Base-by-base conservation (phyloP, 768 basidiomycete genomes). In the Guyanaporus albipodus region DNA sequence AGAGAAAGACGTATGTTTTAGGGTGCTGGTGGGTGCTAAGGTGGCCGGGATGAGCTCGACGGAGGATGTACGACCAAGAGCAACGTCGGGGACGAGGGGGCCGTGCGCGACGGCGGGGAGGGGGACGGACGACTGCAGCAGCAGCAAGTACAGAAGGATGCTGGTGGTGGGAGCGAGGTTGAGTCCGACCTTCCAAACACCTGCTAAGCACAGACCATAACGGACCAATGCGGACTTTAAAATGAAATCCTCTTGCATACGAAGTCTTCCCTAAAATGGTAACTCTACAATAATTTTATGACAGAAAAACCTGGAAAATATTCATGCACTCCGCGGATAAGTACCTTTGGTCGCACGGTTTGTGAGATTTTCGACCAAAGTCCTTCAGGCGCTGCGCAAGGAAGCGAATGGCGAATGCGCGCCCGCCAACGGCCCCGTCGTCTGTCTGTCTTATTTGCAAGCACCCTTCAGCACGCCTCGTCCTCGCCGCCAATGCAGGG, bases 111-210 rank as follows among this genome's bases (percentile, higher is more conserved):
- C 70, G 73, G 75, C 70, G 70, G 70, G 70, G 71, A 70, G 59
- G 68, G 67, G 64, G 54, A 38, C 57, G 64, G 64, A 66, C 66
- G 27, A 50, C 49, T 31, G 47, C 48, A 45, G 36, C 51, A 45
- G 36, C 51, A 58, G 50, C 64, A 60, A 66, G 55, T 48, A 52
- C 59, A 62, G 67, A 63, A 63, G 61, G 63, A 73, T 71, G 66
- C 70, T 73, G 75, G 73, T 77, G 75, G 79, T 75, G 75, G 78
- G 75, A 72, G 74, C 71, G 74, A 76, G 74, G 70, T 72, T 72
- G 70, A 67, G 66, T 58, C 65, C 68, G 68, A 70, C 70, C 71
- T 68, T 65, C 66, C 60, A 62, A 65, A 68, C 60, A 57, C 63
- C 62, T 62, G 64, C 61, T 64, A 67, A 66, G 63, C 63, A 64